Base-by-base conservation (phyloP, 179 eudicot species). In the Camellia oleifera region DNA sequence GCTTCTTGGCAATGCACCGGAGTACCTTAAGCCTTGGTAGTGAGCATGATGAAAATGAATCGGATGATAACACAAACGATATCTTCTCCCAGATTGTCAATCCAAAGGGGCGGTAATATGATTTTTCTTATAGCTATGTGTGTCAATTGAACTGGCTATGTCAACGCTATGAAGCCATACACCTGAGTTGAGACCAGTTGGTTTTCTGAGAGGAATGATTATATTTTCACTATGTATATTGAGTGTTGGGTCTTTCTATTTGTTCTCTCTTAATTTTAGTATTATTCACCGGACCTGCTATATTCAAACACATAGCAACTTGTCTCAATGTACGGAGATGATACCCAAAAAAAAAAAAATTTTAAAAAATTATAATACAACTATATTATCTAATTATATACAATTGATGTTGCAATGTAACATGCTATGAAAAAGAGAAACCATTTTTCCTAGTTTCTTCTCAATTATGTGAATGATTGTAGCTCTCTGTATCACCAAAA, bases 1-100 rank as follows among this genome's bases (percentile, higher is more conserved):
- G 72, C 56, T 50, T 87, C 12, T 57, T 87, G 60, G 90, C 87
- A 0, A 89, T 87, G 91, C 91, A 89, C 72, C 44, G 88, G 70
- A 89, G 66, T 70, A 89, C 85, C 3, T 67, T 89, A 74, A 84
- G 83, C 79, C 87, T 87, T 1, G 88, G 78, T 17, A 81, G 82
- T 8, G 88, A 85, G 0, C 66, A 64, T 0, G 84, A 85, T 54
- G 79, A 4, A 18, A 70, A 45, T 11, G 76, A 75, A n/a, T 17
- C 12, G 8, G 75, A 79, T 45, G 89, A 65, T 58, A 73, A 42
- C 44, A 54, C 82, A 8, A 78, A 77, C 48, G 91, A 85, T 46
- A 74, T 86, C 45, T 89, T 89, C 86, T 89, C 92, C 7, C 88
- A 85, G 76, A 80, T 85, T 87, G 86, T 87, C 50, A 74, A 80